phyloP scores from a whole-genome alignment of 1,139 yeast species.

The Torulaspora globosa region DNA sequence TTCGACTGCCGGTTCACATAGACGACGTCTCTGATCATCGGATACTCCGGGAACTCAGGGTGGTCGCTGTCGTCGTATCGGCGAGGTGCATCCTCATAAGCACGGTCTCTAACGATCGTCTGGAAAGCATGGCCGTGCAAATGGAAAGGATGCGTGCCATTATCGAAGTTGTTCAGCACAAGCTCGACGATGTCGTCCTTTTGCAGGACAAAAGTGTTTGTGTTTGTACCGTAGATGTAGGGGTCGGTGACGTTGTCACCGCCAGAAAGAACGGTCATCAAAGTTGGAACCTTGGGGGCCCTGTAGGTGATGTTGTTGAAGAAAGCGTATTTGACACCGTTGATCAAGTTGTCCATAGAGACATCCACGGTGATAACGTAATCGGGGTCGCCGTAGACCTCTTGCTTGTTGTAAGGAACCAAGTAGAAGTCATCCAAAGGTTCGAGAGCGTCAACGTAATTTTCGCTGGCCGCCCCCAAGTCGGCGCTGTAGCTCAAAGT shows the following conservation, averaged over 20 bases:
- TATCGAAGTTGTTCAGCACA: constrained; percentile 64
- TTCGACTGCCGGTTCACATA: constrained; percentile 65
- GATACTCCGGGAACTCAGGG: constrained; percentile 54
- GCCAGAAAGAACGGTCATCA: constrained; percentile 69
- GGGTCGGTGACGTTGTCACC: constrained; percentile 55
- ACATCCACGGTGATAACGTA: constrained; percentile 61
- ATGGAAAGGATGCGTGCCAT: constrained; percentile 87
- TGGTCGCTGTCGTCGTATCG: constrained; percentile 50
- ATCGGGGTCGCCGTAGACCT: constrained; percentile 61
- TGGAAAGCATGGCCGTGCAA: constrained; percentile 80
- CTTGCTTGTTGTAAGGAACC: constrained; percentile 51
- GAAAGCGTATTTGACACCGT: constrained; percentile 87
- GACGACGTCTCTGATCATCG: constrained; percentile 68
- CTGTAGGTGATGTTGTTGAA: constrained; percentile 80
- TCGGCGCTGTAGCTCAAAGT: constrained; percentile 56
- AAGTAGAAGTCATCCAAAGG: constrained; percentile 64
- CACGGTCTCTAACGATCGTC: constrained; percentile 52
- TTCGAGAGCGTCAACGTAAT: constrained; percentile 43
- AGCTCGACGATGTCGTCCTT: constrained; percentile 66
- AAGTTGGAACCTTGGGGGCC: constrained; percentile 76
- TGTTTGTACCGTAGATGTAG: constrained; percentile 71
- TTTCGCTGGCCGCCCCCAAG: constrained; percentile 46
- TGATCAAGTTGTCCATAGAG: constrained; percentile 68
- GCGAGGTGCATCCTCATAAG: constrained; percentile 49
- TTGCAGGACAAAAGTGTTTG: constrained; percentile 66